phyloP scores from a whole-genome alignment of 2,329 filamentous ascomycete genomes.

The Penicillium brasilianum region DNA sequence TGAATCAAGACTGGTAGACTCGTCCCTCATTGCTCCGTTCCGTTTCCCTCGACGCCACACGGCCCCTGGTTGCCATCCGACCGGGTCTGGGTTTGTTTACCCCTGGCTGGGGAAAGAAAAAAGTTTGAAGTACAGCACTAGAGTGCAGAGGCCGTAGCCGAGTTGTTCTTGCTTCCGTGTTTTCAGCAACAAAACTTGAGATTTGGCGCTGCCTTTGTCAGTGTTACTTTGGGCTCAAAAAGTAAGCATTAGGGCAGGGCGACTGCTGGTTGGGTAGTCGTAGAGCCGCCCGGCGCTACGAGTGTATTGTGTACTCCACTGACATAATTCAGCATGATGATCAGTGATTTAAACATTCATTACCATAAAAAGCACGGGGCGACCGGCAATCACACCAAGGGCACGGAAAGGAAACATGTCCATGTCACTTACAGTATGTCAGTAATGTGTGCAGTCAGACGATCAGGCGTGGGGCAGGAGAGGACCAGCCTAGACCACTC shows the following conservation, averaged over 20 bases:
- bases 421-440: neutral
- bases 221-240: neutral
- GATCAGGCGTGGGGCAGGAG: neutral
- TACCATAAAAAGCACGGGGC: constrained; percentile 6
- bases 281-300: constrained; percentile 2
- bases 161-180: too few relatives aligned
- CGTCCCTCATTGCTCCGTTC: neutral
- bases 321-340: neutral
- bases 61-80: neutral
- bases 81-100: neutral
- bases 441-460: neutral
- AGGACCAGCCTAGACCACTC: neutral
- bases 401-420: neutral
- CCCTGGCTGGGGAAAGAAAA: neutral
- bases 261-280: neutral
- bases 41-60: constrained; percentile 3
- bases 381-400: neutral
- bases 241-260: neutral
- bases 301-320: neutral
- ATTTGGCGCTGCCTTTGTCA: neutral
- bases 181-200: too few relatives aligned
- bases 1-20: neutral
- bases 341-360: constrained; percentile 2
- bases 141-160: neutral
- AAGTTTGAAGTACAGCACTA: neutral